A percentile compares a stretch with the other conserved stretches of the same genome.
These are phyloP conservation scores for Dichotomocladium elegans DNA, from an alignment of 371 early-diverging fungal genomes.

Conservation along the genomic window DNA sequence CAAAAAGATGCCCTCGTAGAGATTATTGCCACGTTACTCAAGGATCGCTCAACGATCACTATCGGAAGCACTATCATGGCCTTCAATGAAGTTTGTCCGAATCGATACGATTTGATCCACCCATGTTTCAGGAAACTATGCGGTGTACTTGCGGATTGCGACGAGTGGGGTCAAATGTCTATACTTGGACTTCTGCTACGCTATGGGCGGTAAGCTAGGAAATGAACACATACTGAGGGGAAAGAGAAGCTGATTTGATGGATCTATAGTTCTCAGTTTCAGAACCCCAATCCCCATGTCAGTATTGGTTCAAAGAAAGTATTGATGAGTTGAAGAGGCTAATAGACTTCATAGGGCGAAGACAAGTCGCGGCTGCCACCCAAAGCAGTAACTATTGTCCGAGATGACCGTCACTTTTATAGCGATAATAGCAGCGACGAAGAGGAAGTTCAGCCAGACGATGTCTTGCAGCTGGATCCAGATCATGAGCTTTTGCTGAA, in stretches of 20 bases:
- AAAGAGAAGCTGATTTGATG: neutral
- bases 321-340: neutral
- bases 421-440: constrained; percentile 29
- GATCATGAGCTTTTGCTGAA: constrained; percentile 77
- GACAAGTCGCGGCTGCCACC: constrained; percentile 28
- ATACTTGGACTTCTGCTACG: constrained; percentile 74
- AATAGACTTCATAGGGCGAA: constrained; percentile 25
- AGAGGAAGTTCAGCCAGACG: constrained; percentile 26
- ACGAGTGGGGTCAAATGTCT: constrained; percentile 94
- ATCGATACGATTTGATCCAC: constrained; percentile 82
- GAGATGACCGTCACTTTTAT: constrained; percentile 34
- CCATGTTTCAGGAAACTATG: constrained; percentile 87
- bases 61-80: constrained; percentile 86
- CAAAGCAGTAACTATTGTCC: constrained; percentile 12
- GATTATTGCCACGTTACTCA: constrained; percentile 70
- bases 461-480: constrained; percentile 49
- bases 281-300: constrained; percentile 55
- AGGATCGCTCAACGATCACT: constrained; percentile 83
- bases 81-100: constrained; percentile 85
- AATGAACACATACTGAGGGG: constrained; percentile 1
- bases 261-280: constrained; percentile 49
- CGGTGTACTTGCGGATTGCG: constrained; percentile 77
- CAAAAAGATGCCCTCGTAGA: constrained; percentile 76
- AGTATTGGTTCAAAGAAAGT: neutral
- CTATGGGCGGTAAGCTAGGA: constrained; percentile 63